phyloP scores from a whole-genome alignment of 2,329 filamentous ascomycete genomes.

The Beauveria bassiana region DNA sequence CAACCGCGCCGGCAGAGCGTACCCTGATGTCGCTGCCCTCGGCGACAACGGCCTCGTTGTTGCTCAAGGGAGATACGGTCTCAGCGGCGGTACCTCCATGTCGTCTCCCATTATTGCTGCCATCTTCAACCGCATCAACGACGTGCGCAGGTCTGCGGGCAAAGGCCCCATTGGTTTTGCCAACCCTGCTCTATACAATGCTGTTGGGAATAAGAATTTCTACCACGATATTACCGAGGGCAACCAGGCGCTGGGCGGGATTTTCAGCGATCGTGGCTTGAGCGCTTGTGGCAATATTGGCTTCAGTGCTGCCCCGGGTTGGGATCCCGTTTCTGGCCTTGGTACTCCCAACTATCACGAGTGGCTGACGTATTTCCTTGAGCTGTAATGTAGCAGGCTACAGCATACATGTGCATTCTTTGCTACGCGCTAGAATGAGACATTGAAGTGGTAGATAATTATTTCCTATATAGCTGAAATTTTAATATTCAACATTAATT shows the following conservation, averaged over 20 bases:
- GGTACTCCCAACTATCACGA: constrained; percentile 13
- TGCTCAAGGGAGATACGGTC: constrained; percentile 31
- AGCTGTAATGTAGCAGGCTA: neutral
- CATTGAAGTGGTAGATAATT: too few relatives aligned
- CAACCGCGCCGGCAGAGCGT: constrained; percentile 29
- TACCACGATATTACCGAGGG: constrained; percentile 20
- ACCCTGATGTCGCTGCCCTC: constrained; percentile 38
- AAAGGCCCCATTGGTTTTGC: constrained; percentile 31
- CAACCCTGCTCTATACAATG: constrained; percentile 11
- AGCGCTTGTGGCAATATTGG: constrained; percentile 17
- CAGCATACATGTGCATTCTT: too few relatives aligned
- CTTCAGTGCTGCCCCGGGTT: constrained; percentile 19
- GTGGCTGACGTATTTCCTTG: constrained; percentile 1
- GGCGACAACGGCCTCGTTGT: constrained; percentile 36
- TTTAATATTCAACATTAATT: too few relatives aligned
- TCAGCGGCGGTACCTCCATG: constrained; percentile 30
- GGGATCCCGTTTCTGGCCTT: constrained; percentile 22
- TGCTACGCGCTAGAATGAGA: too few relatives aligned
- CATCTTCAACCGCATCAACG: constrained; percentile 16
- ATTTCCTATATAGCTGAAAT: too few relatives aligned
- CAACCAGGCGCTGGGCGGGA: constrained; percentile 15
- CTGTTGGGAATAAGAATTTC: neutral
- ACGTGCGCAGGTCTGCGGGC: constrained; percentile 17
- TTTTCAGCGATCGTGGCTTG: constrained; percentile 11
- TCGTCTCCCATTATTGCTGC: constrained; percentile 15